These are phyloP conservation scores for Solanum chacoense DNA, from an alignment of 305 asterid species.

Conservation along the genomic window DNA sequence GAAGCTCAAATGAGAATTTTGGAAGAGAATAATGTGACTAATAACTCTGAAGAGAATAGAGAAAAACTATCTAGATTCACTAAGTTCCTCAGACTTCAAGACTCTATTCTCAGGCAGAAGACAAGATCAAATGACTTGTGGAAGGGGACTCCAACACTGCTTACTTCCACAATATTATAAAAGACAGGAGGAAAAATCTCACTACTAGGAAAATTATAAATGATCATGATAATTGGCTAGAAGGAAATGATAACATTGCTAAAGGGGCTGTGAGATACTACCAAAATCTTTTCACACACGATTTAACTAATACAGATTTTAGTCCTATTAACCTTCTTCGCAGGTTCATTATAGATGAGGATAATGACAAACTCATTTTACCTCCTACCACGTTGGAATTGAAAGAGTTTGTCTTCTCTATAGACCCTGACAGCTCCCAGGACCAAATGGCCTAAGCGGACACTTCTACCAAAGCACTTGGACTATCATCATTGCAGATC, in stretches of 20 bases:
- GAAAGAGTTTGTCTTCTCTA: neutral
- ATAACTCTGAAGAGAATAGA: neutral
- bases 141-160: neutral
- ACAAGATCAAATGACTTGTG: neutral
- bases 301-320: too few species aligned
- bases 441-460: neutral
- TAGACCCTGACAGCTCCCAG: neutral
- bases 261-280: neutral
- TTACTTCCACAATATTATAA: neutral
- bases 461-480: neutral
- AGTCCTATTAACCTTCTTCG: too few species aligned
- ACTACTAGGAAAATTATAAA: neutral
- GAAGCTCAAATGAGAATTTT: neutral
- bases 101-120: neutral
- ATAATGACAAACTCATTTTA: neutral
- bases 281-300: neutral
- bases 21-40: neutral
- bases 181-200: too few species aligned
- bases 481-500: neutral
- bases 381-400: neutral
- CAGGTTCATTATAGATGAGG: neutral
- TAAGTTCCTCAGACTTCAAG: neutral
- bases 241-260: neutral
- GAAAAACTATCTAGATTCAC: neutral
- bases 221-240: neutral